These are phyloP conservation scores for Daedaleopsis nitida DNA, from an alignment of 768 basidiomycete species.

Conservation along the genomic window DNA sequence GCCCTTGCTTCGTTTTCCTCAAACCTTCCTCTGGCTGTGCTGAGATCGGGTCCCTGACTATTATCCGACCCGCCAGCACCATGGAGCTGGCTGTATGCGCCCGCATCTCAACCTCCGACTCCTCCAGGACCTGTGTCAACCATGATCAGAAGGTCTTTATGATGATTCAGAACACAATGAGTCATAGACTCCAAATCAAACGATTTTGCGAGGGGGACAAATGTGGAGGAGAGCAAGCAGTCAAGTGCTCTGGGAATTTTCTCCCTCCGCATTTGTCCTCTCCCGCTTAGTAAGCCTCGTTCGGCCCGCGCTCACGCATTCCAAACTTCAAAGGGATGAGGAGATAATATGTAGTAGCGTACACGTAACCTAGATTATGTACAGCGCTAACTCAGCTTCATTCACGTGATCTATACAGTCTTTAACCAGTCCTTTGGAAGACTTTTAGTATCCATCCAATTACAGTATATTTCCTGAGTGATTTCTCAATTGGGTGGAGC, in stretches of 20 bases:
- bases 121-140: neutral
- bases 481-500: too few relatives aligned
- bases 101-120: neutral
- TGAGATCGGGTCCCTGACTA: neutral
- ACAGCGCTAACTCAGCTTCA: too few relatives aligned
- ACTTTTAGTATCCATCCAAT: too few relatives aligned
- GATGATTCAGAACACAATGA: neutral
- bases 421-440: too few relatives aligned
- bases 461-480: too few relatives aligned
- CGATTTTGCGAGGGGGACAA: neutral
- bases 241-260: neutral
- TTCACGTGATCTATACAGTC: too few relatives aligned
- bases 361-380: too few relatives aligned
- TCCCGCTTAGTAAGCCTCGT: neutral
- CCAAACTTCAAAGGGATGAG: neutral
- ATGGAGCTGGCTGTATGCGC: neutral
- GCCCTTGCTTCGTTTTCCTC: neutral
- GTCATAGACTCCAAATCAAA: neutral
- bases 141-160: neutral
- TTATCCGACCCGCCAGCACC: neutral
- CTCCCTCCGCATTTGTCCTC: neutral
- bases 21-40: neutral
- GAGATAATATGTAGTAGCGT: too few relatives aligned
- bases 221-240: neutral
- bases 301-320: neutral